Percentiles rank a stretch among this genome's conserved stretches.
These are phyloP conservation scores for Candida schatavii DNA, from an alignment of 805 yeast genomes.

Conservation along the genomic window DNA sequence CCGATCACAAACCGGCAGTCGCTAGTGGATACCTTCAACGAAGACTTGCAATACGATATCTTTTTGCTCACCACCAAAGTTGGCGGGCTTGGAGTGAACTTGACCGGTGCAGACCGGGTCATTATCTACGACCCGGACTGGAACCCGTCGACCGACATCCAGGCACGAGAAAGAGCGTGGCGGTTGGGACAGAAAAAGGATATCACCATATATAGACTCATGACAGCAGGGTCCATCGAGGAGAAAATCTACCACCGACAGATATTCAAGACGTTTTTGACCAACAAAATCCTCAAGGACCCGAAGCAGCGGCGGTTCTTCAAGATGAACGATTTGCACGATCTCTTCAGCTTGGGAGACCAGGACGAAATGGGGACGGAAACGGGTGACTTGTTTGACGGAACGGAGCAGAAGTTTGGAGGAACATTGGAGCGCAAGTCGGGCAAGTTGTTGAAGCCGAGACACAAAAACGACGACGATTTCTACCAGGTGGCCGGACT, in stretches of 20 bases:
- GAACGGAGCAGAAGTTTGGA: slow-evolving; percentile 38
- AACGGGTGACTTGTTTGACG: slow-evolving; percentile 61
- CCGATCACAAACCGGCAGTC: slow-evolving; percentile 72
- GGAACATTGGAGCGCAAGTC: slow-evolving; percentile 34
- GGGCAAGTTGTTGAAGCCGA: slow-evolving; percentile 22
- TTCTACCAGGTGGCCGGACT: slow-evolving; percentile 60
- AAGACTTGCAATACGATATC: slow-evolving; percentile 51
- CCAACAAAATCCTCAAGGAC: slow-evolving; percentile 91
- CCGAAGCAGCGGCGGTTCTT: slow-evolving; percentile 93
- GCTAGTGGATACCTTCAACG: slow-evolving; percentile 79
- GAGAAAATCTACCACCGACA: slow-evolving; percentile 97
- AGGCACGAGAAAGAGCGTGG: slow-evolving; percentile 97
- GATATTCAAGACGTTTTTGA: slow-evolving; percentile 89
- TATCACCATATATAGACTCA: slow-evolving; percentile 83
- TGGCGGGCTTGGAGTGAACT: slow-evolving; percentile 91
- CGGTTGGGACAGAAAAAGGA: slow-evolving; percentile 91
- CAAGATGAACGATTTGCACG: slow-evolving; percentile 88
- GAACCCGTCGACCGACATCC: slow-evolving; percentile 97
- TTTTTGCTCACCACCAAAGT: slow-evolving; percentile 90
- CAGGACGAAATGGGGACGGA: slow-evolving; percentile 64
- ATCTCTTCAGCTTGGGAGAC: slow-evolving; percentile 81
- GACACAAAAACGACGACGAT: slow-evolving; percentile 56
- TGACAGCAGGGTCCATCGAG: slow-evolving; percentile 94
- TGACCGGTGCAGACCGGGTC: slow-evolving; percentile 93
- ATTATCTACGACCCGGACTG: slow-evolving; percentile 96